These are phyloP conservation scores for Chlamydomonas incerta DNA, from an alignment of 139 green algal genomes.

Conservation along the genomic window DNA sequence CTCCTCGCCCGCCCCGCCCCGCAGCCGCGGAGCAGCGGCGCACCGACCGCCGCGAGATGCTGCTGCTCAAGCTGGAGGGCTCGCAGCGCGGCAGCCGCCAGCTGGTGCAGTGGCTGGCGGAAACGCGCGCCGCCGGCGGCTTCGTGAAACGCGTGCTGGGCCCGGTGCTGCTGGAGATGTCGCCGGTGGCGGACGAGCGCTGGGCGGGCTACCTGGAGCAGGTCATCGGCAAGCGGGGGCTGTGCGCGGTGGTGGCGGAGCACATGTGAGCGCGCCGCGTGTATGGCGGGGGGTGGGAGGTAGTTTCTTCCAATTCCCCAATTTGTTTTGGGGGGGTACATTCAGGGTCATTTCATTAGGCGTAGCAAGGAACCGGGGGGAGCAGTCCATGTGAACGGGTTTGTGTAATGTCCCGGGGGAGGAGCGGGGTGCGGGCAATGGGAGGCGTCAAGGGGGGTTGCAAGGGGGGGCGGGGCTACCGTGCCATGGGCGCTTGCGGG, in stretches of 20 bases:
- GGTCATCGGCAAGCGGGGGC: background rate
- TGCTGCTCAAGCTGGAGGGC: background rate
- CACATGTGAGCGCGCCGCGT: background rate
- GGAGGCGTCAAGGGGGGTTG: too few species aligned
- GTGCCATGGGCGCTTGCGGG: too few species aligned
- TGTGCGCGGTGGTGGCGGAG: background rate
- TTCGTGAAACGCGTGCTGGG: conserved; percentile 1
- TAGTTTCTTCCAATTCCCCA: too few species aligned
- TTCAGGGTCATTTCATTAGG: too few species aligned
- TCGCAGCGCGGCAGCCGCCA: background rate
- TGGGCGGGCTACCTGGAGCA: conserved; percentile 14
- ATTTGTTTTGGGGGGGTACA: too few species aligned
- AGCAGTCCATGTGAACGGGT: too few species aligned
- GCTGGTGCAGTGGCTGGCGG: background rate
- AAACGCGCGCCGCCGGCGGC: background rate
- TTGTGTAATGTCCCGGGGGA: too few species aligned
- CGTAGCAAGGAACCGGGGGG: too few species aligned
- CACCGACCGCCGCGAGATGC: background rate
- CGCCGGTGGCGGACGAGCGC: background rate
- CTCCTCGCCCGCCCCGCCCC: background rate
- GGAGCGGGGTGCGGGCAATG: too few species aligned
- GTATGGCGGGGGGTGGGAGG: too few species aligned
- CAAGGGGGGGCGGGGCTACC: too few species aligned
- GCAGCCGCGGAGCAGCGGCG: background rate
- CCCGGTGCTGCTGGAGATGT: conserved; percentile 23